Evolutionary conservation across 768 basidiomycete genomes (phyloP).

Genomic region (Boletus tomentosulus): DNA sequence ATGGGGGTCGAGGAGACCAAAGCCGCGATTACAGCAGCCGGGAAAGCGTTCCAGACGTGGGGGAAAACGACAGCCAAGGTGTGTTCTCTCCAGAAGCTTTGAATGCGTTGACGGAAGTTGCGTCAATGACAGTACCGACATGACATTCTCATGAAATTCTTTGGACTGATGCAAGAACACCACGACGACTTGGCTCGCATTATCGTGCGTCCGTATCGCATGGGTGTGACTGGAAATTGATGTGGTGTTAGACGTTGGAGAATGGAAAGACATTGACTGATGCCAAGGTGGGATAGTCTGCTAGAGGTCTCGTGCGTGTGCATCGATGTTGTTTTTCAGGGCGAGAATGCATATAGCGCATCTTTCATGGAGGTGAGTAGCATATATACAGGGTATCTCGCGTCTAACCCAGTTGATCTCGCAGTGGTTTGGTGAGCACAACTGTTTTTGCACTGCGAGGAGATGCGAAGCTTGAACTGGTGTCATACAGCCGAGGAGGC

Average conservation of each 20-base stretch:
- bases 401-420: slow-evolving; percentile 2
- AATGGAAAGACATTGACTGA: slow-evolving; percentile 91
- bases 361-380: slow-evolving; percentile 72
- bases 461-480: background rate
- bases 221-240: slow-evolving; percentile 6
- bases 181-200: slow-evolving; percentile 83
- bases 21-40: slow-evolving; percentile 79
- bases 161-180: slow-evolving; percentile 74
- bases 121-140: slow-evolving; percentile 57
- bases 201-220: slow-evolving; percentile 51
- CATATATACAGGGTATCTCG: background rate
- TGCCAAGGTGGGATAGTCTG: slow-evolving; percentile 52
- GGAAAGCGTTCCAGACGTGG: slow-evolving; percentile 80
- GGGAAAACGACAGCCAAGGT: slow-evolving; percentile 86
- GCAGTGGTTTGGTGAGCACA: slow-evolving; percentile 73
- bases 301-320: background rate
- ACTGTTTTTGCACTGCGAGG: background rate
- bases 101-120: background rate
- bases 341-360: slow-evolving; percentile 81
- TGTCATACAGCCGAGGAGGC: slow-evolving; percentile 76
- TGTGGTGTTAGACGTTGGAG: slow-evolving; percentile 70
- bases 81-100: slow-evolving; percentile 1
- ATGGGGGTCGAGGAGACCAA: slow-evolving; percentile 83
- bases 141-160: slow-evolving; percentile 78
- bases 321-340: slow-evolving; percentile 34